phyloP scores from a whole-genome alignment of 75 land plant genomes.

The Picea sitchensis region DNA sequence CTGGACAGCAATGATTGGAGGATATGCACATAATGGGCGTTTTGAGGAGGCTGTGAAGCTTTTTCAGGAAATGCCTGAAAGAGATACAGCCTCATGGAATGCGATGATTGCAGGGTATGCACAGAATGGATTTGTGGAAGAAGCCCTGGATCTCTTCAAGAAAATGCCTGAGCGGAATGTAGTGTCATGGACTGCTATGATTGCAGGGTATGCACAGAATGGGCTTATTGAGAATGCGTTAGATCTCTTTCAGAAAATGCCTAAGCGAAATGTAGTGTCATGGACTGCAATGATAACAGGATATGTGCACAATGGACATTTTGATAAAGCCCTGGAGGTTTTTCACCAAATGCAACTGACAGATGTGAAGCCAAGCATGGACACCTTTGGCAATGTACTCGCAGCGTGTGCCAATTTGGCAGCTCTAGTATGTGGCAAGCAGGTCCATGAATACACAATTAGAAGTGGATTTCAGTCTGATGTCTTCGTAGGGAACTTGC shows the following conservation, averaged over 20 bases:
- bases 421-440: constrained; percentile 19
- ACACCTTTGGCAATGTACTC: constrained; percentile 18
- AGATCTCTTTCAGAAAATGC: too few relatives aligned
- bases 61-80: constrained; percentile 19
- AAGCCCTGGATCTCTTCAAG: too few relatives aligned
- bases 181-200: too few relatives aligned
- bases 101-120: too few relatives aligned
- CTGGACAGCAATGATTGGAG: constrained; percentile 10
- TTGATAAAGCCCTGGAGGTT: constrained; percentile 11
- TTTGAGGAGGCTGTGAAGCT: constrained; percentile 17
- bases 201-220: too few relatives aligned
- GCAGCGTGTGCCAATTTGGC: background rate
- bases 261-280: constrained; percentile 11
- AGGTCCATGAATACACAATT: constrained; percentile 34
- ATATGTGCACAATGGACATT: constrained; percentile 13
- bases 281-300: constrained; percentile 33
- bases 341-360: constrained; percentile 14
- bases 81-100: background rate
- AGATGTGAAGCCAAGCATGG: constrained; percentile 18
- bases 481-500: constrained; percentile 40
- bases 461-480: constrained; percentile 22
- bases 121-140: too few relatives aligned
- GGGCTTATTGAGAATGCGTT: too few relatives aligned
- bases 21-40: constrained; percentile 31
- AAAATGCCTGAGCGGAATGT: too few relatives aligned